A percentile compares a stretch with the other conserved stretches of the same genome.
These are phyloP conservation scores for Coemansia sp. DNA, from an alignment of 192 early-diverging fungal species.

Conservation along the genomic window DNA sequence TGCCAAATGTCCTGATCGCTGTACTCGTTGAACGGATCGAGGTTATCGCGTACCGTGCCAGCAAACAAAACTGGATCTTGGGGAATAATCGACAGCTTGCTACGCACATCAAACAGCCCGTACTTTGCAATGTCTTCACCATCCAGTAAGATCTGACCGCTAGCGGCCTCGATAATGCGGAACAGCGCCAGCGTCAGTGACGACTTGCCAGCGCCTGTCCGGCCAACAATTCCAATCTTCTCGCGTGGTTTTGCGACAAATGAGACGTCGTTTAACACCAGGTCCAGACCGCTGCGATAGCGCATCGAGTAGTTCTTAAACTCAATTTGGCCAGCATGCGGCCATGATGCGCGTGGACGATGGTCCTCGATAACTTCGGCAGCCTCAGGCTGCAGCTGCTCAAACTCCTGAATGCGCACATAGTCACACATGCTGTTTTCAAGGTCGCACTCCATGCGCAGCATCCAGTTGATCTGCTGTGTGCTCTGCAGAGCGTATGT, in stretches of 20 bases:
- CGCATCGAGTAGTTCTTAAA: slow-evolving; percentile 30
- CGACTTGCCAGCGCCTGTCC: slow-evolving; percentile 79
- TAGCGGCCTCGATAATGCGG: slow-evolving; percentile 62
- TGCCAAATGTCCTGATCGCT: slow-evolving; percentile 69
- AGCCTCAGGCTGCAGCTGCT: slow-evolving; percentile 6
- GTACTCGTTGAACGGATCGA: slow-evolving; percentile 53
- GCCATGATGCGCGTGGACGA: slow-evolving; percentile 52
- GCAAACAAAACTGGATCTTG: slow-evolving; percentile 80
- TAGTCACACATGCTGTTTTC: background rate
- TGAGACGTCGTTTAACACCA: slow-evolving; percentile 45
- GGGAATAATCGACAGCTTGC: slow-evolving; percentile 78
- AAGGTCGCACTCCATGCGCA: slow-evolving; percentile 51
- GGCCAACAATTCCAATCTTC: slow-evolving; percentile 81
- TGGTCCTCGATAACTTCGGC: background rate
- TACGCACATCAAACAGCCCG: slow-evolving; percentile 57
- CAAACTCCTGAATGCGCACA: slow-evolving; percentile 5
- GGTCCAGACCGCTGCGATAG: slow-evolving; percentile 8
- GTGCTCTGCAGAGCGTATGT: slow-evolving; percentile 74
- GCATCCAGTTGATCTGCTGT: slow-evolving; percentile 81
- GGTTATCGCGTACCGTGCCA: slow-evolving; percentile 65
- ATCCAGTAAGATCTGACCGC: slow-evolving; percentile 66
- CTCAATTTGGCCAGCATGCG: slow-evolving; percentile 65
- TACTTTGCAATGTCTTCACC: slow-evolving; percentile 61
- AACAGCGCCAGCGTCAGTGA: slow-evolving; percentile 59
- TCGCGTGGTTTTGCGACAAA: slow-evolving; percentile 60